Conservation (phyloP, 2,329 filamentous ascomycete species). For the Alternaria atra region DNA sequence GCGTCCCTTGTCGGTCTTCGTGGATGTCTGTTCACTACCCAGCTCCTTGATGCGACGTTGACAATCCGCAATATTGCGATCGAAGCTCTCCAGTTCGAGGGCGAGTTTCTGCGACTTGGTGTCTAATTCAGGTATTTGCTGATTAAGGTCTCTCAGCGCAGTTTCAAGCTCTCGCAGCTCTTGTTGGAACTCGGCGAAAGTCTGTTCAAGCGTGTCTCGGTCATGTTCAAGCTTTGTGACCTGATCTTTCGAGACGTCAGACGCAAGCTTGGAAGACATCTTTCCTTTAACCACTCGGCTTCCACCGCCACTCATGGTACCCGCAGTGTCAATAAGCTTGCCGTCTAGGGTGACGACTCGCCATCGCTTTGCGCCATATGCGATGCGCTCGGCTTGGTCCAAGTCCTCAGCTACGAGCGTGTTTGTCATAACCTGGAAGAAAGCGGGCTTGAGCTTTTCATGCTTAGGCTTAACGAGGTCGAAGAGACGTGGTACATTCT, state of each 20-base stretch:
- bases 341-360: conserved; percentile 94
- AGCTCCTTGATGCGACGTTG: conserved; percentile 88
- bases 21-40: conserved; percentile 79
- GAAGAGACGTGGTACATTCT: conserved; percentile 90
- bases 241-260: conserved; percentile 86
- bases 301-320: conserved; percentile 98
- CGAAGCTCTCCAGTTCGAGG: conserved; percentile 87
- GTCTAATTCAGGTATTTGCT: conserved; percentile 83
- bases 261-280: conserved; percentile 96
- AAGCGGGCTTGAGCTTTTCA: conserved; percentile 85
- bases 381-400: conserved; percentile 95
- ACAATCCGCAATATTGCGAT: conserved; percentile 83
- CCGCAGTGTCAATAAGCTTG: conserved; percentile 95
- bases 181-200: conserved; percentile 85
- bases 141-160: conserved; percentile 74
- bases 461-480: conserved; percentile 92
- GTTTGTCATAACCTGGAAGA: conserved; percentile 94
- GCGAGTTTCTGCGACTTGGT: conserved; percentile 90
- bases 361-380: conserved; percentile 93
- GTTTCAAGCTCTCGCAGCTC: conserved; percentile 82
- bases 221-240: conserved; percentile 87
- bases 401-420: conserved; percentile 92
- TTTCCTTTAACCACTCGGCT: conserved; percentile 87
- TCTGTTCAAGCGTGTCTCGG: conserved; percentile 82
- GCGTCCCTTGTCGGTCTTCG: conserved; percentile 79